phyloP scores from a whole-genome alignment of 1,139 yeast genomes.

The Chernovozyma aurita region DNA sequence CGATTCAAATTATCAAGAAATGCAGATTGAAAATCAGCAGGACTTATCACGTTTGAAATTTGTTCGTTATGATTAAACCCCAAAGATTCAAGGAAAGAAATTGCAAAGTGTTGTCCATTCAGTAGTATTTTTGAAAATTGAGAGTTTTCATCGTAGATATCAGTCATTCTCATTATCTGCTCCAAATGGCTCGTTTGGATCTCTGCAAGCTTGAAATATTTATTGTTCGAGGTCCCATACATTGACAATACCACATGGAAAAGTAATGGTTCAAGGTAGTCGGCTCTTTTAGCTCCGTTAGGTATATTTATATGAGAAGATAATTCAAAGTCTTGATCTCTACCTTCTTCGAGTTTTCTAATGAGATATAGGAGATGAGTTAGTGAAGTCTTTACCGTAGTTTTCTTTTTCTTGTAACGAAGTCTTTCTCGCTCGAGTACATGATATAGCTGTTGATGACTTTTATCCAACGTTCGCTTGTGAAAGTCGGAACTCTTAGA shows the following conservation, averaged over 20 bases:
- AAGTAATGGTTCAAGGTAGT: constrained; percentile 6
- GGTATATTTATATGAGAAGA: neutral
- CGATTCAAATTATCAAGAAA: neutral
- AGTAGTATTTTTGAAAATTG: neutral
- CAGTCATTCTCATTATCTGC: neutral
- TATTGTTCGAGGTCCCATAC: neutral
- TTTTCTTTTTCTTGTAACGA: constrained; percentile 13
- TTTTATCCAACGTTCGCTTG: constrained; percentile 18
- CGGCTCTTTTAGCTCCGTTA: constrained; percentile 1
- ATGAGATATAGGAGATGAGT: constrained; percentile 24
- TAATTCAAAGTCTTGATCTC: constrained; percentile 4
- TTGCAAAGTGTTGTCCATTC: neutral
- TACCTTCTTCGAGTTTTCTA: constrained; percentile 12
- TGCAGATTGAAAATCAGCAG: neutral
- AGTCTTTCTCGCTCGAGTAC: constrained; percentile 16
- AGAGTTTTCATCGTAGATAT: neutral
- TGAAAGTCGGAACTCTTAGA: too few relatives aligned
- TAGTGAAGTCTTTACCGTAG: constrained; percentile 21
- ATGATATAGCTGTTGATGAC: constrained; percentile 22
- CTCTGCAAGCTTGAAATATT: neutral
- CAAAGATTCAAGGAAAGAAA: neutral
- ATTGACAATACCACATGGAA: constrained; percentile 5
- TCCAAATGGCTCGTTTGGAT: neutral
- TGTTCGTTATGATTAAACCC: neutral
- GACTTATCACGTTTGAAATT: neutral